These are phyloP conservation scores for Penstemon eatonii DNA, from an alignment of 257 asterid genomes.

Conservation along the genomic window DNA sequence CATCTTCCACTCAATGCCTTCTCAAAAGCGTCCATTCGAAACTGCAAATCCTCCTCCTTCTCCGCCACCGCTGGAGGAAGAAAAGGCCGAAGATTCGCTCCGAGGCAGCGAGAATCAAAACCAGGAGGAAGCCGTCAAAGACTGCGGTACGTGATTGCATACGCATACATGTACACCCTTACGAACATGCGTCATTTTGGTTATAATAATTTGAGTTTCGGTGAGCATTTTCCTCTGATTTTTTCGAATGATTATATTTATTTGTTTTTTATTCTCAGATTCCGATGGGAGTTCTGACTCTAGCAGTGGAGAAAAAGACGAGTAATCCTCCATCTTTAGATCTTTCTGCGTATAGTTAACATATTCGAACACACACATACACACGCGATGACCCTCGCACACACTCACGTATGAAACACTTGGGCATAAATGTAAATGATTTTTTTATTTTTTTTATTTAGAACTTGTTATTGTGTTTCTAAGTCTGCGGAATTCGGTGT, in stretches of 20 bases:
- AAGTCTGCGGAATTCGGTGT: slow-evolving; percentile 17
- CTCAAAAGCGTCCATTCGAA: slow-evolving; percentile 65
- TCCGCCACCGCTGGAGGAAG: slow-evolving; percentile 46
- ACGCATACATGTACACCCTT: slow-evolving; percentile 28
- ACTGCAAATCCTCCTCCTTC: slow-evolving; percentile 53
- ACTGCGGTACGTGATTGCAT: slow-evolving; percentile 41
- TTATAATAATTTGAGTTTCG: slow-evolving; percentile 28
- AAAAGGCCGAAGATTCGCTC: slow-evolving; percentile 50
- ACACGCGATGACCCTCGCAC: slow-evolving; percentile 15
- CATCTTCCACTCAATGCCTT: slow-evolving; percentile 66
- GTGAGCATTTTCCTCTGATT: slow-evolving; percentile 38
- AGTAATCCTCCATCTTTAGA: slow-evolving; percentile 43
- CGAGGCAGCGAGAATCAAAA: slow-evolving; percentile 49
- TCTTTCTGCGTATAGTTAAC: slow-evolving; percentile 21
- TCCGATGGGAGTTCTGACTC: slow-evolving; percentile 64
- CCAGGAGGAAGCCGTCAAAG: slow-evolving; percentile 44
- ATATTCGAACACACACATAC: slow-evolving; percentile 14
- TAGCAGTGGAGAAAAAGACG: slow-evolving; percentile 63
- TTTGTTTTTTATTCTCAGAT: slow-evolving; percentile 56
- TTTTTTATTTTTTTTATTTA: background rate
- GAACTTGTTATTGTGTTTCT: slow-evolving; percentile 21
- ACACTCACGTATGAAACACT: slow-evolving; percentile 26
- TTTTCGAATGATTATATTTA: slow-evolving; percentile 17
- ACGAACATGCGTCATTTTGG: slow-evolving; percentile 32
- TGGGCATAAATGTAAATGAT: slow-evolving; percentile 26